Percentiles rank a stretch among this genome's conserved stretches.
Conservation (phyloP, 352 stramenopile genomes). For the Phytophthora ramorum region DNA sequence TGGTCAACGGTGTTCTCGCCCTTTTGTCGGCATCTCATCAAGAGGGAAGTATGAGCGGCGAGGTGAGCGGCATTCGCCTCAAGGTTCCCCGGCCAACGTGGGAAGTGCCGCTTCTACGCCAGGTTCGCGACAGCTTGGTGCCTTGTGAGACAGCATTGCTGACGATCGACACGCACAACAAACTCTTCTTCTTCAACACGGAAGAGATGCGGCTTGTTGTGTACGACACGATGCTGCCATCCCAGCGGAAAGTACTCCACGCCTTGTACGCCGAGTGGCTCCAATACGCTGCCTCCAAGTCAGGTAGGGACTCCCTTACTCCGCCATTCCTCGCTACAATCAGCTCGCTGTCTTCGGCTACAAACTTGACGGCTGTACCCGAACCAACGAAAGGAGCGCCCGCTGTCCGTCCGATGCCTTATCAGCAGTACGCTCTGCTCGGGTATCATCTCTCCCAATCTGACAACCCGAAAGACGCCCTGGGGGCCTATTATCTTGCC, state of each 20-base stretch:
- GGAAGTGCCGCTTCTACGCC: constrained; percentile 46
- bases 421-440: constrained; percentile 70
- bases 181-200: constrained; percentile 71
- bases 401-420: constrained; percentile 30
- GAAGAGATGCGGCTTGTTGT: constrained; percentile 62
- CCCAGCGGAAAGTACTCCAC: constrained; percentile 71
- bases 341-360: constrained; percentile 10
- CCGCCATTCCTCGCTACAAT: constrained; percentile 13
- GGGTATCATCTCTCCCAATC: constrained; percentile 73
- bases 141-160: constrained; percentile 69
- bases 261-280: constrained; percentile 70
- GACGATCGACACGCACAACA: constrained; percentile 53
- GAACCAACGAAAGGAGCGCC: constrained; percentile 4
- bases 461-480: constrained; percentile 51
- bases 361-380: constrained; percentile 3
- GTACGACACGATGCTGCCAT: constrained; percentile 62
- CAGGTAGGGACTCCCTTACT: constrained; percentile 1
- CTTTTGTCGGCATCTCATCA: constrained; percentile 48
- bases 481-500: constrained; percentile 71
- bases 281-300: constrained; percentile 27
- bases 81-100: constrained; percentile 51
- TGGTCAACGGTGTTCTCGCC: constrained; percentile 62
- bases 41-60: constrained; percentile 43
- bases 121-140: constrained; percentile 66
- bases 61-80: constrained; percentile 37